Base-by-base conservation (phyloP, 2,329 filamentous ascomycete genomes). In the Cladophialophora bantiana region DNA sequence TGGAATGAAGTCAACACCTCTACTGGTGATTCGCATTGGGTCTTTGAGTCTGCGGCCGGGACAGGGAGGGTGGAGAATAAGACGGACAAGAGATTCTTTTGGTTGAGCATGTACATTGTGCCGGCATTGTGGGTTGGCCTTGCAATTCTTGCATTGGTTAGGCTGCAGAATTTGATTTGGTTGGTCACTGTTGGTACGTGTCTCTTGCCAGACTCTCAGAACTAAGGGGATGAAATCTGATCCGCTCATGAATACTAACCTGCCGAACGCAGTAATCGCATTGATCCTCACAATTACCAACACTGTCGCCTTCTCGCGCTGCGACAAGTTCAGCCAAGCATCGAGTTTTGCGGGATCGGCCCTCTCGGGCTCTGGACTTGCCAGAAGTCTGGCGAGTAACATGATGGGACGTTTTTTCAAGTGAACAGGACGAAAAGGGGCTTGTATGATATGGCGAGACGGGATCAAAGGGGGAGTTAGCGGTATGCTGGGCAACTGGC, bases 341-440 rank as follows among this genome's bases (percentile, higher is more conserved):
- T 86, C 85, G 42, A 85, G 80, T 58, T 83, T 85, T 68, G 85
- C 86, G 6, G 86, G 83, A 53, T 82, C 81, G 48, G 85, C 85
- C 4, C 78, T 88, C 61, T 80, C 82, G 7, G 85, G 85, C 53
- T 82, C 84, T 15, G 67, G 72, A n/a, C 57, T 74, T 10, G 73
- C 70, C 4, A 65, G 73, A 12, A 69, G 64, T 38, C 57, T 74
- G 15, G 71, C 71, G 26, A 64, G 67, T n/a, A 72, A 71, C 40
- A 68, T 73, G 70, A 58, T 73, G 36, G 71, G 71, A 34, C 63
- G 72, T 20, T 73, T 74, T 40, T 74, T 74, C 63, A 73, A 68
- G 62, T 73, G 65, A 67, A 36, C 54, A 18, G 40, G 34, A 18
- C 4, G 15, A 15, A 18, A 7, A 26, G 26, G 13, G 6, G 10